A percentile compares a stretch with the other conserved stretches of the same genome.
These are phyloP conservation scores for Cladochytrium replicatum DNA, from an alignment of 192 early-diverging fungal species.

Conservation along the genomic window DNA sequence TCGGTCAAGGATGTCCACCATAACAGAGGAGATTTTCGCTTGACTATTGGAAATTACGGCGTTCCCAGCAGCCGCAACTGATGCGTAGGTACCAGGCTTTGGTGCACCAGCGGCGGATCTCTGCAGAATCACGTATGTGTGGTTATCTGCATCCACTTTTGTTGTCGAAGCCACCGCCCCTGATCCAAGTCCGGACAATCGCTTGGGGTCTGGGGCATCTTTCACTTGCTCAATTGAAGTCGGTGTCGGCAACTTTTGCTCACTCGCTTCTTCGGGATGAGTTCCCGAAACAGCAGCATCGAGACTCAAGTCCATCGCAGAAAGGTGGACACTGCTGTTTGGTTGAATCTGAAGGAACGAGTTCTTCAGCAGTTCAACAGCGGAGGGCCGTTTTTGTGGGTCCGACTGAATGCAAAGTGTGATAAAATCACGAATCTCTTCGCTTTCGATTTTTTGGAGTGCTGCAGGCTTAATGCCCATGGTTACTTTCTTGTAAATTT, in stretches of 20 bases:
- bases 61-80: conserved; percentile 1
- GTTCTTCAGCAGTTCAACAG: conserved; percentile 34
- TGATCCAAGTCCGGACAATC: background rate
- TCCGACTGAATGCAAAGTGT: conserved; percentile 55
- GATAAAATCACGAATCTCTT: conserved; percentile 57
- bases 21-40: conserved; percentile 5
- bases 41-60: background rate
- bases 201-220: too few species aligned
- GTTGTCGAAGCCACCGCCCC: too few species aligned
- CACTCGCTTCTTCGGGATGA: too few species aligned
- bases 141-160: conserved; percentile 10
- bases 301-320: too few species aligned
- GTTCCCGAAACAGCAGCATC: too few species aligned
- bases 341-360: too few species aligned
- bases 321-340: too few species aligned
- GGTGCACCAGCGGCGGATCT: background rate
- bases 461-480: conserved; percentile 61
- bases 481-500: conserved; percentile 74
- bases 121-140: conserved; percentile 9
- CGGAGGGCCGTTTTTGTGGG: conserved; percentile 29
- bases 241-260: too few species aligned
- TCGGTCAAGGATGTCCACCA: conserved; percentile 22
- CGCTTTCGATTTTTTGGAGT: conserved; percentile 50
- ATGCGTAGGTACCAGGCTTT: too few species aligned
- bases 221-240: too few species aligned